Base-by-base conservation (phyloP, 2,329 filamentous ascomycete species). In the Basipetospora sp. region DNA sequence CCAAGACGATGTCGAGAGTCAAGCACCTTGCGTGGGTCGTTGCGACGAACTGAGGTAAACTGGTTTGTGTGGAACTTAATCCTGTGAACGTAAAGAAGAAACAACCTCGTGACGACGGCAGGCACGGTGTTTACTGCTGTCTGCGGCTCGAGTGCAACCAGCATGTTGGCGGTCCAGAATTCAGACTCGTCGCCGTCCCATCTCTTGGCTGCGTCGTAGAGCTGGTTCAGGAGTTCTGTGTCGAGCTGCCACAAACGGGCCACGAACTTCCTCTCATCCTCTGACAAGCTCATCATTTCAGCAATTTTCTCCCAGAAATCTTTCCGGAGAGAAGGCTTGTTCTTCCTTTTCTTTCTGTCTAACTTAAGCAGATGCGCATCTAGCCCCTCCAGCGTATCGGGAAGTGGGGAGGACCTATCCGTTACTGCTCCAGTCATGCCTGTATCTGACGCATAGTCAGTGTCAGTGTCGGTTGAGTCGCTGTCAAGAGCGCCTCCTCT, bases 81-180 rank as follows among this genome's bases (percentile, higher is more conserved):
- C 4, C n/a, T 18, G 5, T 34, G 32, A 11, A 19, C 19, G 20
- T 25, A 39, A 22, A 27, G 6, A 8, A 39, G 31, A 14, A 39
- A 39, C 17, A 34, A 20, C 14, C 36, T 39, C 8, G 36, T 32
- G 14, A 34, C 29, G 15, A 39, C 17, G 8, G 22, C 22, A 6
- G 36, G 25, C n/a, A 31, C 20, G 4, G 20, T 18, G 19, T 34
- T 28, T 8, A 20, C 4, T 3, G 27, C 11, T 15, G 22, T 27
- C 6, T 18, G 10, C 14, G 19, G 11, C 4, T 39, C 19, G 11
- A 39, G 36, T 16, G 28, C 20, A 11, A 25, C 10, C 16, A 22
- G 29, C 22, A 43, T 32, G 18, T 28, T 30, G n/a, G 8, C 8
- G 13, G 36, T 30, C 33, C 39, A 41, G 14, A 43, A 41, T 2